Percentiles rank a stretch among this genome's conserved stretches.
These are phyloP conservation scores for Salix brachista DNA, from an alignment of 345 rosid species.

Conservation along the genomic window DNA sequence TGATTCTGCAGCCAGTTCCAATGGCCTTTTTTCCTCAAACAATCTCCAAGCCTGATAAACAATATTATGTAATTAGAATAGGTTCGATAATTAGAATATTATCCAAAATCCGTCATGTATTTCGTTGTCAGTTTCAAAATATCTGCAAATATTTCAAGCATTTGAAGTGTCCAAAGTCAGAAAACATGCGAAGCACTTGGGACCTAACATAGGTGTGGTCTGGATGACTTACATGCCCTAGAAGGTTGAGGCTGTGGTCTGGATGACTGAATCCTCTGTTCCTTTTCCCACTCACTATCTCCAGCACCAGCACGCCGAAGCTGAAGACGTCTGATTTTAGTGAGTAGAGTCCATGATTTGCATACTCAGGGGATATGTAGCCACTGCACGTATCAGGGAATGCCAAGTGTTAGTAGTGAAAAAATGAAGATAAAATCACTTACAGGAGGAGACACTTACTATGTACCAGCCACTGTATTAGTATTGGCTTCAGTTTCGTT, in stretches of 20 bases:
- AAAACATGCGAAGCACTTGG: too few species aligned
- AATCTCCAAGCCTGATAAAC: not conserved
- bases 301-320: slow-evolving; percentile 4
- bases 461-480: not conserved
- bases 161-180: too few species aligned
- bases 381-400: not conserved
- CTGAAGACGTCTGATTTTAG: slow-evolving; percentile 11
- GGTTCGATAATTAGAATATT: too few species aligned
- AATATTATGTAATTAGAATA: not conserved
- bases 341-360: slow-evolving; percentile 3
- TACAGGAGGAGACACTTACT: not conserved
- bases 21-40: not conserved
- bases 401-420: not conserved
- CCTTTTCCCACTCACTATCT: slow-evolving; percentile 4
- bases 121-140: too few species aligned
- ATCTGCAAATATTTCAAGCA: too few species aligned
- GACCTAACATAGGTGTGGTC: too few species aligned
- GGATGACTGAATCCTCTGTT: slow-evolving; percentile 7
- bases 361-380: slow-evolving; percentile 14
- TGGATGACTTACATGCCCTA: slow-evolving; percentile 11
- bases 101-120: too few species aligned
- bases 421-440: too few species aligned
- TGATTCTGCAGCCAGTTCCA: not conserved
- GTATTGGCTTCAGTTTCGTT: not conserved
- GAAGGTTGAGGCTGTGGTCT: slow-evolving; percentile 13